Evolutionary conservation across 345 rosid species (phyloP), one percentile per base, ranked within the genome.

Genomic region (Reutealis trisperma): DNA sequence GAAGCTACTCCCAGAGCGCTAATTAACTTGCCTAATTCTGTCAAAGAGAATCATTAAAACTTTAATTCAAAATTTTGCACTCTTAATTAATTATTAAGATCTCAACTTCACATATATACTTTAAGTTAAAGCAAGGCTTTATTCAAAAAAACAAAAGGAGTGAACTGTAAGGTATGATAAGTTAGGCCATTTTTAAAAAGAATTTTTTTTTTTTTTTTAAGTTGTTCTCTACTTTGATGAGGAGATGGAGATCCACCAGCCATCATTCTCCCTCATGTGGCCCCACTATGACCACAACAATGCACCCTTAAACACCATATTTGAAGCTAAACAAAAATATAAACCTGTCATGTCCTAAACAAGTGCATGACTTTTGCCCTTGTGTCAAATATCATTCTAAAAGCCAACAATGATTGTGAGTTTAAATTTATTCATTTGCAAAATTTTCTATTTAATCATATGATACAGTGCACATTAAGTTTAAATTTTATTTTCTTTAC

Each of bases 101-200:
- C 82, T 82, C 80, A 63, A 57, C 58, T 64, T 76, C 74, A 19
- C 81, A 78, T 9, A 47, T 47, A 47, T 70, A 66, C 88, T 85
- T 87, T 76, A 72, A 74, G 84, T 25, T 74, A 76, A 89, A 87
- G 90, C 89, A 79, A 80, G 69, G 78, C 71, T 80, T 79, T 64
- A 2, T 37, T 74, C 16, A 30, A 81, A 74, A 34, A 34, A 24
- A 66, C 57, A 42, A 63, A 64, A 83, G 70, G 72, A 85, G 87
- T 84, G 89, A 6, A 51, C 47, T 74, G 47, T 78, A 86, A 79
- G 90, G 37, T 55, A 63, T 75, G 81, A 65, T 70, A 3, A 67
- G 82, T 68, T 71, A 71, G 79, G 76, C 83, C 27, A 42, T 41
- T n/a, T 34, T 54, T 67, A 61, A 18, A 77, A 55, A 58, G 60